A percentile compares a stretch with the other conserved stretches of the same genome.
Conservation (phyloP, 805 yeast species). For the Ogataea thermomethanolica region DNA sequence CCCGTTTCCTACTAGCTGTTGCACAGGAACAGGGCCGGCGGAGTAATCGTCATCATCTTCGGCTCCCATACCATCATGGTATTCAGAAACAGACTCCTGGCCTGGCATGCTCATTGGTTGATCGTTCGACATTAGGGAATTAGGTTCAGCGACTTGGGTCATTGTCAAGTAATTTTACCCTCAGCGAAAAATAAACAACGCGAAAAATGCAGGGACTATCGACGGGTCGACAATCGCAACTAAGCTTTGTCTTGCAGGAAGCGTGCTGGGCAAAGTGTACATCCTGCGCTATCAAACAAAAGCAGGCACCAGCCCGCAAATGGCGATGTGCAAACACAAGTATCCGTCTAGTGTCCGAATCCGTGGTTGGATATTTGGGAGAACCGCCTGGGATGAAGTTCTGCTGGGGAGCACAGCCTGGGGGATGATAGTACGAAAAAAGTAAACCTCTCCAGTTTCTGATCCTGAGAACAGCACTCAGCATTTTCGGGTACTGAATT, state of each 20-base stretch:
- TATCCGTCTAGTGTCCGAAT: too few relatives aligned
- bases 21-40: constrained; percentile 52
- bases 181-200: constrained; percentile 19
- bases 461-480: too few relatives aligned
- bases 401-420: too few relatives aligned
- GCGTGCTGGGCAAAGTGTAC: neutral
- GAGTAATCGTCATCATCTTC: constrained; percentile 38
- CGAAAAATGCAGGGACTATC: constrained; percentile 13
- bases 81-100: constrained; percentile 10
- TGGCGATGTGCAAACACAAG: too few relatives aligned
- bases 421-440: too few relatives aligned
- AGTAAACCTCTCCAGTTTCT: too few relatives aligned
- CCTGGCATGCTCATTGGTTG: constrained; percentile 10
- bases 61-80: constrained; percentile 25
- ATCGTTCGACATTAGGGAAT: constrained; percentile 9
- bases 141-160: constrained; percentile 17
- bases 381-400: too few relatives aligned
- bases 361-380: too few relatives aligned
- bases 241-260: neutral
- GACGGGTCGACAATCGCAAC: constrained; percentile 10
- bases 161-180: constrained; percentile 10
- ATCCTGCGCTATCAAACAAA: neutral
- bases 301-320: too few relatives aligned
- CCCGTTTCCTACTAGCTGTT: constrained; percentile 73
- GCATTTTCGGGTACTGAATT: too few relatives aligned